Conservation (phyloP, 345 rosid genomes). For the Sonneratia caseolaris region DNA sequence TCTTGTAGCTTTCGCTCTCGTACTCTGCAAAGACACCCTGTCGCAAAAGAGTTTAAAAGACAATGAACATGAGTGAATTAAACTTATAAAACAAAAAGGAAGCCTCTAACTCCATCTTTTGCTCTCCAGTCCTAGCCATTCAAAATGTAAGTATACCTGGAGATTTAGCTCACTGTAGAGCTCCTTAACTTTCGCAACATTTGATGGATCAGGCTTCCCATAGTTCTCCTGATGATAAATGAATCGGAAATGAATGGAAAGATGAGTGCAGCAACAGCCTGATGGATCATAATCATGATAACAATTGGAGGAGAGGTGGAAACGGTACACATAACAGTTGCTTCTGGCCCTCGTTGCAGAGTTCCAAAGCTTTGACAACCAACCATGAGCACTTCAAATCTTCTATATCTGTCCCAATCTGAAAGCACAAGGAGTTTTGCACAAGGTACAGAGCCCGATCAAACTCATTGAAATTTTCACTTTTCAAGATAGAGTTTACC, state of each 20-base stretch:
- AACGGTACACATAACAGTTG: constrained; percentile 35
- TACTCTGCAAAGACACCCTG: constrained; percentile 59
- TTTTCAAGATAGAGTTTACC: constrained; percentile 24
- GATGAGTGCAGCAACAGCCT: neutral
- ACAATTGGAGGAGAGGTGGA: neutral
- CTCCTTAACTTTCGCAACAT: constrained; percentile 58
- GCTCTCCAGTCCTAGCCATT: neutral
- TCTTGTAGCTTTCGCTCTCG: constrained; percentile 70
- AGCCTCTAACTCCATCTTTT: neutral
- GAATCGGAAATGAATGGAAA: neutral
- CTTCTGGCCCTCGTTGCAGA: constrained; percentile 55
- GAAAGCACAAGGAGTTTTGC: constrained; percentile 6
- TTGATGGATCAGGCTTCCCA: constrained; percentile 52
- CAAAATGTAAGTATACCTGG: constrained; percentile 31
- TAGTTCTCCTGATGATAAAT: constrained; percentile 51
- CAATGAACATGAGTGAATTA: neutral
- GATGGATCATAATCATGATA: neutral
- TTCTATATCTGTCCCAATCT: constrained; percentile 85
- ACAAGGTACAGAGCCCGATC: neutral
- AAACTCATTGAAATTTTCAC: neutral
- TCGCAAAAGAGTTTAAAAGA: neutral
- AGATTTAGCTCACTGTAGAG: constrained; percentile 63
- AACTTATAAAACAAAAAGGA: neutral
- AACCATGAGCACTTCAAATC: constrained; percentile 89
- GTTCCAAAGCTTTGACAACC: constrained; percentile 69